Evolutionary conservation across 768 basidiomycete species (phyloP).

Genomic region (Cystobasidium ongulense): DNA sequence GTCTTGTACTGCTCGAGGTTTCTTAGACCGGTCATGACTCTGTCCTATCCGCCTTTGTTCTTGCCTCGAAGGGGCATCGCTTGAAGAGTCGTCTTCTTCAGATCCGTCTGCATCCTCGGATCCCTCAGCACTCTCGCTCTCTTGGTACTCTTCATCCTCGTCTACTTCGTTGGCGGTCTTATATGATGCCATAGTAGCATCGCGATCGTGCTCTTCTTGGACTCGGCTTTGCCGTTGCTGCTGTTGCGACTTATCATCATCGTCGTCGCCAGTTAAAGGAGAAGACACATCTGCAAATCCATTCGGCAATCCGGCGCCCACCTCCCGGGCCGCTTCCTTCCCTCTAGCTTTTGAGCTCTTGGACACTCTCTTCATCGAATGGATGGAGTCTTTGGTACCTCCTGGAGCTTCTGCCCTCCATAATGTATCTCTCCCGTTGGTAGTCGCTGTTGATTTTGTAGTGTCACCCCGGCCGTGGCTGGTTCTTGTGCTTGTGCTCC

Average conservation of each 20-base stretch:
- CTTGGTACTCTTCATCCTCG: not conserved
- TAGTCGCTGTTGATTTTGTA: not conserved
- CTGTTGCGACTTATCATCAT: not conserved
- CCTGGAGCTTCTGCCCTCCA: constrained; percentile 6
- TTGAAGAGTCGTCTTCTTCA: not conserved
- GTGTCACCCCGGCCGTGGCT: not conserved
- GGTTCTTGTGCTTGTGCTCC: not conserved
- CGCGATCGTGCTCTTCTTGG: constrained; percentile 15
- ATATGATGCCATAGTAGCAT: constrained; percentile 18
- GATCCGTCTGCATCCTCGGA: not conserved
- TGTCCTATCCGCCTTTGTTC: not conserved
- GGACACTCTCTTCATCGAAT: constrained; percentile 22
- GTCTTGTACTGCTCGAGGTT: constrained; percentile 6
- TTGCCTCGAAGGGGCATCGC: not conserved
- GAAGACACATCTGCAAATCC: not conserved
- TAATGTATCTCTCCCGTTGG: constrained; percentile 1
- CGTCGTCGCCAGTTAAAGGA: not conserved
- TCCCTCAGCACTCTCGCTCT: not conserved
- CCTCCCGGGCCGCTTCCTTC: constrained; percentile 9
- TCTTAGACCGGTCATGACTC: not conserved
- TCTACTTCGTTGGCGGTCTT: not conserved
- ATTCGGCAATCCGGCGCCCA: not conserved
- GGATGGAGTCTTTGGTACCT: not conserved
- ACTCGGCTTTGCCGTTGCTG: not conserved
- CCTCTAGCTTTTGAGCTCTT: not conserved